Evolutionary conservation across 2,329 filamentous ascomycete species (phyloP), one percentile per base, ranked within the genome.

Genomic region (Scedosporium boydii): DNA sequence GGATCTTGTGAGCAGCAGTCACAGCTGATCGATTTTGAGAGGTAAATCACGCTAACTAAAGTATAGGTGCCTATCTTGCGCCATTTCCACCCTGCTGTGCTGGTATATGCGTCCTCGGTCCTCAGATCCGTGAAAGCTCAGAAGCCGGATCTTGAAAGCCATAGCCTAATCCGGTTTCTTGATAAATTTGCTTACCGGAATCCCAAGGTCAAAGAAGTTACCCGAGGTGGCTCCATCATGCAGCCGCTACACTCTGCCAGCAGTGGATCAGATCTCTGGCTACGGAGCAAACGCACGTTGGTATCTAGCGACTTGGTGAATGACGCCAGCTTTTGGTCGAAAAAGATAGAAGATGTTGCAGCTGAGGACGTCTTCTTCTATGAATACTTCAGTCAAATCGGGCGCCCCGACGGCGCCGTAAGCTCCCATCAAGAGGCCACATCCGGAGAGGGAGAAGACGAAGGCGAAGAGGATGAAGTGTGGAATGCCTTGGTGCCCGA

Each of bases 151-250:
- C 81, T 97, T 60, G 88, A 90, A 16, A 87, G 91, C 63, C 93
- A 98, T 73, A 95, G 91, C 1, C 83, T 99, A 58, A 95, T 95
- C 70, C 89, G 96, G 73, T 99, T 99, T 81, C 81, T 99, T 63
- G 95, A 99, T 76, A 93, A 96, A 68, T 99, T 99, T 74, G 91
- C 96, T n/a, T 99, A 98, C 81, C 88, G 91, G 68, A 96, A 95
- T 69, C 87, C 93, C 65, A 96, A 96, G 80, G 79, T 86, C 3
- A 83, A 82, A 16, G 80, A 84, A 60, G 75, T 79, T 38, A 80
- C 85, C 34, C 89, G 90, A 66, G 96, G 96, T 59, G 82, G 84
- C 29, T 97, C 92, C 27, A 96, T 99, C 74, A 99, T 99, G 95
- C 95, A 99, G 75, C 95, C 96, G 46, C 84, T 97, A 26, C 75